Base-by-base conservation (phyloP, 139 green algal genomes). In the Micractinium sp. region DNA sequence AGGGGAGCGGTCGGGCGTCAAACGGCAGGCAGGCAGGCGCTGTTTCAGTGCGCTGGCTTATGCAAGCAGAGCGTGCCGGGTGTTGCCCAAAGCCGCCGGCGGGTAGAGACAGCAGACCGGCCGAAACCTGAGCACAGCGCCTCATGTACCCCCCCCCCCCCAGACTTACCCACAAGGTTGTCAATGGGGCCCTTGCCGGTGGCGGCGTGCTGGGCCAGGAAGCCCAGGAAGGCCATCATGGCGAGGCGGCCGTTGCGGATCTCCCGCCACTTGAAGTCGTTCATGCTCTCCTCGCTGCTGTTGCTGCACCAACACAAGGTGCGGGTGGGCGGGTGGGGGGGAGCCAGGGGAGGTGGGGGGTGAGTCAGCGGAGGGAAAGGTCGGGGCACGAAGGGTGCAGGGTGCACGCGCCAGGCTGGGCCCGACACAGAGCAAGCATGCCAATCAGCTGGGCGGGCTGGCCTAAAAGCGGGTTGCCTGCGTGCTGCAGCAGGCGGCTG, bases 171-270 rank as follows among this genome's bases (percentile, higher is more conserved):
- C 20, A 31, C 31, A 53, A 94, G 90, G 90, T 93, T 93, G 78
- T 89, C 85, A 13, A 95, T 60, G 61, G 95, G 95, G 66, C 89
- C 92, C 94, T 97, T 97, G 91, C 96, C 95, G 78, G 95, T 98
- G 83, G 95, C 97, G 36, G 92, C 91, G 91, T 98, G 93, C 94
- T 99, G 97, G n/a, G 86, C 90, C 60, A 94, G 18, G 85, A 97
- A 97, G 91, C 94, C 95, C 33, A 96, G 38, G 91, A 94, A 96
- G 23, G 93, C 92, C 60, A 94, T 41, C 91, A 93, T 93, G 61
- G 91, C 91, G 29, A 93, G 86, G 86, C 91, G 91, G 66, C 78
- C 91, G 86, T 93, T 93, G 69, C 92, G 90, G 81, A 93, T 93
- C 89, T 94, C 92, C 78, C 92, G 78, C 87, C 71, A 82, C 85